A percentile compares a stretch with the other conserved stretches of the same genome.
Conservation (phyloP, 495 filamentous ascomycete genomes). For the Gamarada debralockiae region DNA sequence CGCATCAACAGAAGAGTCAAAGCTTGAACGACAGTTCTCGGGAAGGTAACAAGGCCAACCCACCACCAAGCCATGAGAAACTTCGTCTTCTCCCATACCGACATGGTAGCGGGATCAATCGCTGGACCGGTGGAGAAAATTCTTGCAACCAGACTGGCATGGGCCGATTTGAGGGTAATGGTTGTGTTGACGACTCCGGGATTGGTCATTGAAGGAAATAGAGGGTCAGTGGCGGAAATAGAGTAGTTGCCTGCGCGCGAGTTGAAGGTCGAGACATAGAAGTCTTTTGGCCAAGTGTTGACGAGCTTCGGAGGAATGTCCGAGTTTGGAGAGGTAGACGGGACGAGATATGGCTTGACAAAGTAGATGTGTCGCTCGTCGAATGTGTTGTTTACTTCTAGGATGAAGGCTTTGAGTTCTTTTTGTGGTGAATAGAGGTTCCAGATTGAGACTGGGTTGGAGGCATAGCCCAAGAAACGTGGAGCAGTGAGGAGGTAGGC, state of each 20-base stretch:
- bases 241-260: slow-evolving; percentile 58
- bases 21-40: slow-evolving; percentile 57
- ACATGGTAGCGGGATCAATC: slow-evolving; percentile 44
- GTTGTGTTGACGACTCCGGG: slow-evolving; percentile 44
- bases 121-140: slow-evolving; percentile 43
- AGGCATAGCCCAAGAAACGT: slow-evolving; percentile 64
- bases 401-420: slow-evolving; percentile 60
- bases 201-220: slow-evolving; percentile 32
- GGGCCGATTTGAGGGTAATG: slow-evolving; percentile 52
- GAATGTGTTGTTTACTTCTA: slow-evolving; percentile 80
- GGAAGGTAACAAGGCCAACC: slow-evolving; percentile 59
- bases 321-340: neutral
- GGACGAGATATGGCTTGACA: slow-evolving; percentile 25
- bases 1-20: slow-evolving; percentile 45
- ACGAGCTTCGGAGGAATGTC: slow-evolving; percentile 10
- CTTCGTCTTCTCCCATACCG: slow-evolving; percentile 30
- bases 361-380: slow-evolving; percentile 66
- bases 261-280: slow-evolving; percentile 75
- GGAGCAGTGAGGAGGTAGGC: slow-evolving; percentile 70
- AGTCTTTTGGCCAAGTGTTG: slow-evolving; percentile 59
- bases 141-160: slow-evolving; percentile 51
- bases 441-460: slow-evolving; percentile 79
- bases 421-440: slow-evolving; percentile 62
- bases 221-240: slow-evolving; percentile 50
- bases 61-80: slow-evolving; percentile 58